Base-by-base conservation (phyloP, 345 rosid genomes). In the Crucihimalaya himalaica region DNA sequence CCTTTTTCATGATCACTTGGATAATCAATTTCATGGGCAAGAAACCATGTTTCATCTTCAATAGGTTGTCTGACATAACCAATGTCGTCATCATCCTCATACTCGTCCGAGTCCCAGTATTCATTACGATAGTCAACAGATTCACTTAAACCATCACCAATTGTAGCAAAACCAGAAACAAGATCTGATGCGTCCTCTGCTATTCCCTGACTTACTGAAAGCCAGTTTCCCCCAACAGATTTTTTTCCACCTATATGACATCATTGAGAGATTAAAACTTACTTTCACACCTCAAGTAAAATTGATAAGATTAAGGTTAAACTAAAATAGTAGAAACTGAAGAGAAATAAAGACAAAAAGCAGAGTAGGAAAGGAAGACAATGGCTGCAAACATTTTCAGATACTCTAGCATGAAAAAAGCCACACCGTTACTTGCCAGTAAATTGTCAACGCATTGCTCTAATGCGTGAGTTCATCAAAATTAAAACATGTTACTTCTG, bases 61-160 rank as follows among this genome's bases (percentile, higher is more conserved):
- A 96, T 92, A 31, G 99, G 97, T 66, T 92, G 99, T 79, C 99
- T 90, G 83, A 81, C 86, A 80, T 92, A 96, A 15, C 99, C 99
- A 84, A 89, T 91, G 76, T 96, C 99, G 35, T 90, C 97, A n/a
- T 96, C 96, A 3, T 96, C 97, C 5, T 96, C 99, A 72, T 96
- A 96, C 75, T 96, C 97, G 59, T 96, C 99, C 35, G 99, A 96
- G 72, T 96, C 99, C 99, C 99, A 96, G 81, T 90, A 92, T 37
- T 96, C 97, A 58, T 96, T 88, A 27, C 88, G 89, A 68, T 89
- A 92, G 78, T 96, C 98, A 68, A 92, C 77, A 39, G 97, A 87
- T 86, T 90, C 98, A 84, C 95, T 90, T 63, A 89, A 80, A 77
- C 97, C 99, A 83, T 92, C 98, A 68, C 97, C 99, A 29, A 90